Evolutionary conservation across 345 rosid species (phyloP).

Genomic region (Tarenaya hassleriana): DNA sequence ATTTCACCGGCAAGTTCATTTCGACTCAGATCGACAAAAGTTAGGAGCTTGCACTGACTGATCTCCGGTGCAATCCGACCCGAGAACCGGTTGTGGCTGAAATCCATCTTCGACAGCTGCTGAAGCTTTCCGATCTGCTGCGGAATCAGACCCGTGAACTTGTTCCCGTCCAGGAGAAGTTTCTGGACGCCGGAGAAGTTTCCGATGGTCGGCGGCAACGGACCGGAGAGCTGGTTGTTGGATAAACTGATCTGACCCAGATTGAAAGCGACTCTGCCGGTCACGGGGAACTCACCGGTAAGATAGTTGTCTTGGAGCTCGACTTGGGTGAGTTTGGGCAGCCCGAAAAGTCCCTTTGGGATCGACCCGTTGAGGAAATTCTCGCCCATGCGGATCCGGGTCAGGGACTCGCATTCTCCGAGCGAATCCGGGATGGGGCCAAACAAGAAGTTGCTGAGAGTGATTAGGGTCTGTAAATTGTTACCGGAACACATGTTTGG

Average conservation of each 20-base stretch:
- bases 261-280: constrained; percentile 38
- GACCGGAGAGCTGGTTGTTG: constrained; percentile 70
- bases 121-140: constrained; percentile 68
- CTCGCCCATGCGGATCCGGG: constrained; percentile 83
- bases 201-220: constrained; percentile 59
- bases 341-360: constrained; percentile 66
- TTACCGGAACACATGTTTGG: constrained; percentile 66
- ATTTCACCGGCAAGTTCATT: constrained; percentile 75
- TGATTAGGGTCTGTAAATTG: constrained; percentile 58
- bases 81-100: constrained; percentile 64
- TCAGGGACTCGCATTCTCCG: constrained; percentile 61
- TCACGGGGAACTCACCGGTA: constrained; percentile 55
- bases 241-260: constrained; percentile 77
- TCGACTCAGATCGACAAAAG: constrained; percentile 75
- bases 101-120: constrained; percentile 75
- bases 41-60: constrained; percentile 70
- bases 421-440: constrained; percentile 75
- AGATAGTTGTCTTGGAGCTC: constrained; percentile 70
- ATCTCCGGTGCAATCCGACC: constrained; percentile 60
- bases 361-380: constrained; percentile 81
- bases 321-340: constrained; percentile 65
- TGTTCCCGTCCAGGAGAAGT: constrained; percentile 79
- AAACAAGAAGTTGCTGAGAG: constrained; percentile 61
- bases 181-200: constrained; percentile 82
- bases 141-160: constrained; percentile 67